phyloP scores from a whole-genome alignment of 306 rosid genomes.

The Alnus glutinosa region DNA sequence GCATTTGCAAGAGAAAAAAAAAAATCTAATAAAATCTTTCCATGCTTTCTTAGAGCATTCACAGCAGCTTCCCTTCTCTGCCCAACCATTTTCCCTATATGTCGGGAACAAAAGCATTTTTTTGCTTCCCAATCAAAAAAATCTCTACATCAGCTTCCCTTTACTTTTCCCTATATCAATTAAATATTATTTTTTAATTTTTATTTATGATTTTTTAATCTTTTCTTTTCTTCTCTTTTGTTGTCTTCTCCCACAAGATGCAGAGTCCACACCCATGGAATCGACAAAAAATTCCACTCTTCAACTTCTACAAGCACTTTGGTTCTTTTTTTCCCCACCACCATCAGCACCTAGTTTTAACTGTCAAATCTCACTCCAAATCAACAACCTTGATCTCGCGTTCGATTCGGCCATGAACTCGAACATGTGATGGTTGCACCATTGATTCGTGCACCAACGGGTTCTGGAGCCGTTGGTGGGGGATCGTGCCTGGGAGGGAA shows the following conservation, averaged over 20 bases:
- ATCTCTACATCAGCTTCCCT: too few relatives aligned
- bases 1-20: too few relatives aligned
- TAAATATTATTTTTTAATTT: too few relatives aligned
- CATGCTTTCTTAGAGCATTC: background rate
- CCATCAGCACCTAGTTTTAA: conserved; percentile 21
- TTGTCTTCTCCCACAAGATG: too few relatives aligned
- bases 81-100: too few relatives aligned
- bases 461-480: background rate
- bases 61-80: too few relatives aligned
- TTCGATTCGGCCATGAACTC: background rate
- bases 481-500: background rate
- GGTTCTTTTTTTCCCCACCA: conserved; percentile 18
- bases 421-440: conserved; percentile 22
- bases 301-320: conserved; percentile 18
- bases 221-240: too few relatives aligned
- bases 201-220: too few relatives aligned
- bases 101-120: too few relatives aligned
- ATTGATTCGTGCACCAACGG: conserved; percentile 18
- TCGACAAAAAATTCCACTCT: conserved; percentile 11
- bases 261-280: too few relatives aligned
- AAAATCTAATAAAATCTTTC: background rate
- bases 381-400: background rate
- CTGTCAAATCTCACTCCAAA: conserved; percentile 21
- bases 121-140: too few relatives aligned
- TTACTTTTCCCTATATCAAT: too few relatives aligned